phyloP scores from a whole-genome alignment of 345 rosid genomes.

The Eutrema japonicum region DNA sequence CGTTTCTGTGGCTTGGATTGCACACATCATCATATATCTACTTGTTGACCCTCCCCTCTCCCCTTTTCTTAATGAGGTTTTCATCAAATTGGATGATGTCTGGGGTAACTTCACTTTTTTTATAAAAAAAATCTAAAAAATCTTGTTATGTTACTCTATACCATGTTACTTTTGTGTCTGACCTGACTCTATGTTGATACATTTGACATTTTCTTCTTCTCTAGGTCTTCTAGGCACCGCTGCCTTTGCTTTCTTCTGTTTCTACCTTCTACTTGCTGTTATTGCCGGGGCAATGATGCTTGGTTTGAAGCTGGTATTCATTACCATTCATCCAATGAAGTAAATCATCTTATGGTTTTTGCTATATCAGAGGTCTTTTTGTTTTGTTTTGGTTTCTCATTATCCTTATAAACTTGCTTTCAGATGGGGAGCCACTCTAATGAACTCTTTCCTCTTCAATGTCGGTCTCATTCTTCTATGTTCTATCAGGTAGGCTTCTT shows the following conservation, averaged over 20 bases:
- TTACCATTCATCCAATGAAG: constrained; percentile 98
- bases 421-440: constrained; percentile 99
- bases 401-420: constrained; percentile 27
- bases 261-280: constrained; percentile 91
- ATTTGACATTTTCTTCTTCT: constrained; percentile 23
- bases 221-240: constrained; percentile 94
- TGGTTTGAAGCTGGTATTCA: constrained; percentile 89
- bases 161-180: constrained; percentile 15
- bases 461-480: constrained; percentile 90
- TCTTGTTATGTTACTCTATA: neutral
- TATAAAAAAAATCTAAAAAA: neutral
- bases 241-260: constrained; percentile 97
- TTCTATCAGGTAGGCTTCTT: constrained; percentile 74
- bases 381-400: constrained; percentile 37
- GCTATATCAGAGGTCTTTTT: constrained; percentile 1
- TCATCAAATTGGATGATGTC: constrained; percentile 89
- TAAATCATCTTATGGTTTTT: constrained; percentile 43
- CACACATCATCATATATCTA: constrained; percentile 86
- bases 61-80: constrained; percentile 89
- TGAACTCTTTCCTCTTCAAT: constrained; percentile 97
- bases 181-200: constrained; percentile 7
- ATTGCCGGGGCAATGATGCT: constrained; percentile 99
- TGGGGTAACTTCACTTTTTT: constrained; percentile 69
- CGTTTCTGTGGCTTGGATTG: constrained; percentile 95
- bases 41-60: constrained; percentile 83